phyloP scores from a whole-genome alignment of 805 yeast species.

The Wickerhamiella sorbophila region DNA sequence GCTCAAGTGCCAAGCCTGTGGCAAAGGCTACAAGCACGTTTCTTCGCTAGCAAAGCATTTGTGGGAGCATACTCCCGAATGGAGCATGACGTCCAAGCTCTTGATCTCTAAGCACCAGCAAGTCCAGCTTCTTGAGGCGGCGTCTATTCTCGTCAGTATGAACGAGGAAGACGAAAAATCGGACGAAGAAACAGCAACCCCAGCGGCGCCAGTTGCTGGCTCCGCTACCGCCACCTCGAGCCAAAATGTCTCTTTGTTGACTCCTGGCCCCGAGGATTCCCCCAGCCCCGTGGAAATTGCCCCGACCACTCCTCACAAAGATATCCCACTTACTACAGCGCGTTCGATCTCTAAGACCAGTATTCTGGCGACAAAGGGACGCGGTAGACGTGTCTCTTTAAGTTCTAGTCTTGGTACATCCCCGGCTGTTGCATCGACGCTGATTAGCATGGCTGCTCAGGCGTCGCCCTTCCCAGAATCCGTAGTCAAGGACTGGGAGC shows the following conservation, averaged over 20 bases:
- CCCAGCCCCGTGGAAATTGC: background rate
- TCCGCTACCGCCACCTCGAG: background rate
- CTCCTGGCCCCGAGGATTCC: background rate
- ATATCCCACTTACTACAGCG: constrained; percentile 7
- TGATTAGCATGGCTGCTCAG: constrained; percentile 11
- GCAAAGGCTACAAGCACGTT: constrained; percentile 81
- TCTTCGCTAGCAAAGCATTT: constrained; percentile 76
- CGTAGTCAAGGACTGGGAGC: constrained; percentile 12
- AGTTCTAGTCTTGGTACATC: constrained; percentile 1
- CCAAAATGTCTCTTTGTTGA: background rate
- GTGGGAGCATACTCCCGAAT: constrained; percentile 92
- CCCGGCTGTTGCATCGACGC: constrained; percentile 6
- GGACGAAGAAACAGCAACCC: constrained; percentile 9
- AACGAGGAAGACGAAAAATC: constrained; percentile 27
- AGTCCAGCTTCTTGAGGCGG: constrained; percentile 54
- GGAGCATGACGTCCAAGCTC: constrained; percentile 74
- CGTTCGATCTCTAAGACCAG: constrained; percentile 6
- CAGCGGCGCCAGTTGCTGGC: background rate
- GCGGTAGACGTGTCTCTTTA: constrained; percentile 2
- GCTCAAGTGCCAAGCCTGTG: constrained; percentile 78
- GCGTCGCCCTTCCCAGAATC: constrained; percentile 19
- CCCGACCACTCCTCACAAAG: constrained; percentile 5
- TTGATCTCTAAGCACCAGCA: constrained; percentile 79
- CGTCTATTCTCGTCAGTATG: constrained; percentile 64
- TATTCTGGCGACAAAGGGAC: background rate